phyloP scores from a whole-genome alignment of 2,329 filamentous ascomycete genomes.

The Waltergamsia citrina region DNA sequence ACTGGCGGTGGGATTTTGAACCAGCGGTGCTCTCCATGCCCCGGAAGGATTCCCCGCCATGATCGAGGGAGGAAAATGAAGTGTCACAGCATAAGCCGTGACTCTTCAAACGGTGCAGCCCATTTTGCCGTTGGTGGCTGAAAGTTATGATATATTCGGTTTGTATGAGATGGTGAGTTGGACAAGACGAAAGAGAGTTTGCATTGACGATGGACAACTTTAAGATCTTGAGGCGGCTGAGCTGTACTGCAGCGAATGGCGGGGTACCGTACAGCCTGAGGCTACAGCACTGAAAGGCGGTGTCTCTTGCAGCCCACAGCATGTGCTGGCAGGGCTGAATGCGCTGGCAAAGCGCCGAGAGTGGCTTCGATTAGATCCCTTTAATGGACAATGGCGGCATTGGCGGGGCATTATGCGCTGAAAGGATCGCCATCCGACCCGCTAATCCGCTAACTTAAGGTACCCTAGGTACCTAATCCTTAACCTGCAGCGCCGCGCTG shows the following conservation, averaged over 20 bases:
- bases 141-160: neutral
- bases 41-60: slow-evolving; percentile 45
- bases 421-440: too few species aligned
- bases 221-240: too few species aligned
- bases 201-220: too few species aligned
- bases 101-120: slow-evolving; percentile 35
- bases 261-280: too few species aligned
- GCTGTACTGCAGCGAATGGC: too few species aligned
- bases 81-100: slow-evolving; percentile 45
- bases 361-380: neutral
- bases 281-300: too few species aligned
- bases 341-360: too few species aligned
- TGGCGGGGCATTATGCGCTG: too few species aligned
- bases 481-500: too few species aligned
- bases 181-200: slow-evolving; percentile 3
- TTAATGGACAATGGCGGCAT: too few species aligned
- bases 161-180: neutral
- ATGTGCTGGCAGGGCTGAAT: neutral
- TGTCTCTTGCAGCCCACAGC: neutral
- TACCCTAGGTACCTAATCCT: too few species aligned
- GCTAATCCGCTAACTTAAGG: too few species aligned
- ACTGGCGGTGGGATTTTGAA: slow-evolving; percentile 27
- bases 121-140: slow-evolving; percentile 27
- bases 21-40: slow-evolving; percentile 37
- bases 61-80: slow-evolving; percentile 22